Base-by-base conservation (phyloP, 2,329 filamentous ascomycete genomes). In the Beauveria sp. region DNA sequence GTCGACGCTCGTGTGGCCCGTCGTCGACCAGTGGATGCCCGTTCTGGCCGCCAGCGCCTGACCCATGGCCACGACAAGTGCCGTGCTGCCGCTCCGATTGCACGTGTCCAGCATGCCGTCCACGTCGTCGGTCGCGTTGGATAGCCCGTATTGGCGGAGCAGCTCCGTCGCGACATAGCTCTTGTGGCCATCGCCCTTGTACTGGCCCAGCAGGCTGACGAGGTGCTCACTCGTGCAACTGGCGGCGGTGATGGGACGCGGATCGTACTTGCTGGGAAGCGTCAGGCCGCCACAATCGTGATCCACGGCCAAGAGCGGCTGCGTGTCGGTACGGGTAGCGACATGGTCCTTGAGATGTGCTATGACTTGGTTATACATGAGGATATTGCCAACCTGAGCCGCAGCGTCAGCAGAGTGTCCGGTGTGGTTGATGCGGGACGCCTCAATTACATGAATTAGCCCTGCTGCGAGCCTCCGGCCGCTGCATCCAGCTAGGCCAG, bases 381-480 rank as follows among this genome's bases (percentile, higher is more conserved):
- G 61, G 24, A 65, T 66, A 46, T 68, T 66, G 62, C 66, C 64
- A 40, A 68, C 43, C 57, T 68, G 66, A 42, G 63, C 63, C 8
- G 64, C 63, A 5, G 64, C 64, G 56, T 69, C 66, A 52, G 67
- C 67, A 61, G 64, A 63, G 56, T 68, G 66, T 16, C 58, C 67
- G 10, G 66, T 66, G 54, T 69, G 66, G 54, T 66, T 66, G 28
- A 69, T 66, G 45, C 66, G 64, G 22, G 66, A 68, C 8, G 67
- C 67, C 60, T 68, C 67, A 22, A 68, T 63, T 66, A 68, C 68
- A 69, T 62, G 53, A 67, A 69, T 51, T 62, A 69, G 18, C 66
- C 67, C 50, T 63, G 63, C 22, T 60, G 26, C 9, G 56, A 49
- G 46, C 61, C 46, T 40, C 55, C 51, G 14, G 64, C 64, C 12